Conservation (phyloP, 257 asterid genomes). For the Rhazya stricta region DNA sequence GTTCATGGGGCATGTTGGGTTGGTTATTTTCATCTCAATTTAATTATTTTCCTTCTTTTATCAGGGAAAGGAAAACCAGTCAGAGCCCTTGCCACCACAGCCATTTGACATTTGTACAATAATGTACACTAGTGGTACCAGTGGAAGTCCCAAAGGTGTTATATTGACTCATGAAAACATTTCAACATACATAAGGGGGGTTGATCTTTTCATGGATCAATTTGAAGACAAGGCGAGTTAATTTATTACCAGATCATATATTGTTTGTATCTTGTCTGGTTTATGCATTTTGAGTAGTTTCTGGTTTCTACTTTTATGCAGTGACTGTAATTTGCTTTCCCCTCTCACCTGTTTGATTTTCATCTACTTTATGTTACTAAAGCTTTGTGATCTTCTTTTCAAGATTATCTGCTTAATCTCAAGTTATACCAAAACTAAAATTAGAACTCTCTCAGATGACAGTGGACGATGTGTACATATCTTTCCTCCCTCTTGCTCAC, state of each 20-base stretch:
- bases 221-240: constrained; percentile 77
- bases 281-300: not conserved
- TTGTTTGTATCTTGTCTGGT: no score
- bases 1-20: not conserved
- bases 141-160: constrained; percentile 96
- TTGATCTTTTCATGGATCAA: constrained; percentile 82
- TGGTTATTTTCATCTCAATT: not conserved
- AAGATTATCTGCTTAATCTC: not conserved
- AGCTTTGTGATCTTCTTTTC: not conserved
- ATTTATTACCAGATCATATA: constrained; percentile 6
- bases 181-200: constrained; percentile 53
- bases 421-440: not conserved
- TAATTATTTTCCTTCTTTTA: not conserved
- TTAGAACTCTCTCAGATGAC: constrained; percentile 56
- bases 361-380: not conserved
- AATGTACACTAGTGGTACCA: constrained; percentile 98
- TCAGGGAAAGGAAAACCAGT: constrained; percentile 63
- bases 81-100: constrained; percentile 60
- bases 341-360: not conserved
- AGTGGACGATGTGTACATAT: constrained; percentile 84
- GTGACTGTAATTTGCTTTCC: not conserved
- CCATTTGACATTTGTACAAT: constrained; percentile 61
- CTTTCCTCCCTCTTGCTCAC: constrained; percentile 97
- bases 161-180: constrained; percentile 82
- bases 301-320: not conserved